These are phyloP conservation scores for Xylariomycetidae sp. DNA, from an alignment of 2,329 filamentous ascomycete genomes.

Conservation along the genomic window DNA sequence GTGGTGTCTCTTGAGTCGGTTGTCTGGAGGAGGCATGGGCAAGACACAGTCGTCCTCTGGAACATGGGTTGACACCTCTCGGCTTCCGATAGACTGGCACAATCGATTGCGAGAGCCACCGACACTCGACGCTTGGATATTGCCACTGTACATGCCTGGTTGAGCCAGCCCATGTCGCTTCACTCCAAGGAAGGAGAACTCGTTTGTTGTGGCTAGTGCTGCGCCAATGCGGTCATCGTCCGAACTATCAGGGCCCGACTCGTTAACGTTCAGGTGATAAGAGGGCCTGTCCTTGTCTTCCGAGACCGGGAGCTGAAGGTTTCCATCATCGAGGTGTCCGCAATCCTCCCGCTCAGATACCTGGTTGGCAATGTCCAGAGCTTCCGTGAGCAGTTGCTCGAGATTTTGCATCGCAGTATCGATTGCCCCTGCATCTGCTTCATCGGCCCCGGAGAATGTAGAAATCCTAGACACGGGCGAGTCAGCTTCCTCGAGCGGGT, in stretches of 20 bases:
- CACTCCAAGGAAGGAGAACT: too few relatives aligned
- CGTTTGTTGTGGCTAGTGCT: too few relatives aligned
- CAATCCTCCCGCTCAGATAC: slow-evolving; percentile 28
- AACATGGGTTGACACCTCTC: slow-evolving; percentile 5
- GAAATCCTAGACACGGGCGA: slow-evolving; percentile 15
- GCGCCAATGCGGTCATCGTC: too few relatives aligned
- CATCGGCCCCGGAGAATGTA: slow-evolving; percentile 20
- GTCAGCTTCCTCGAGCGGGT: slow-evolving; percentile 5
- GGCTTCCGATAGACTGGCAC: slow-evolving; percentile 4
- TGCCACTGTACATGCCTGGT: slow-evolving; percentile 15
- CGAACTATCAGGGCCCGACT: too few relatives aligned
- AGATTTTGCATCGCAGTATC: slow-evolving; percentile 29
- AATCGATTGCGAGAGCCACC: slow-evolving; percentile 8
- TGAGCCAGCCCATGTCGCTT: slow-evolving; percentile 4
- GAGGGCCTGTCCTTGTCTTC: too few relatives aligned
- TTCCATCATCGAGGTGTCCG: slow-evolving; percentile 17
- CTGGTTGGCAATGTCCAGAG: slow-evolving; percentile 36
- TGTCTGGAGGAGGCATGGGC: slow-evolving; percentile 18
- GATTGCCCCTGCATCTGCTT: slow-evolving; percentile 17
- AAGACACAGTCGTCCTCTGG: slow-evolving; percentile 13
- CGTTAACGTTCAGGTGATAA: slow-evolving; percentile 12
- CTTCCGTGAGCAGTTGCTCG: slow-evolving; percentile 41
- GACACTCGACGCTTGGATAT: slow-evolving; percentile 10
- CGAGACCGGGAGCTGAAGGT: too few relatives aligned
- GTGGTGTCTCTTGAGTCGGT: slow-evolving; percentile 8